These are phyloP conservation scores for Vitis vinifera DNA, from an alignment of 164 flowering plant species.

Conservation along the genomic window DNA sequence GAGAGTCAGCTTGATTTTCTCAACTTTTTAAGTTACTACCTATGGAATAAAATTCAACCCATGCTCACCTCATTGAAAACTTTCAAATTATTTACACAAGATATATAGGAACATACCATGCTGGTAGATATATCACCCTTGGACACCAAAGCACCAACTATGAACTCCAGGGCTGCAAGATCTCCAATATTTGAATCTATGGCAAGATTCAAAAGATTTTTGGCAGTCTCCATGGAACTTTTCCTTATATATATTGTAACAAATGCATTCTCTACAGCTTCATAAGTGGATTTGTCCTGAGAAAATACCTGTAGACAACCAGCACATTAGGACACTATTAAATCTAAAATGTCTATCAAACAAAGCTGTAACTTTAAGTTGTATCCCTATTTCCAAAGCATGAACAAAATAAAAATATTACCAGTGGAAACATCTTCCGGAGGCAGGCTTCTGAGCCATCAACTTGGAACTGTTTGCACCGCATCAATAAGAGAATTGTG, in stretches of 20 bases:
- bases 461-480: slow-evolving; percentile 93
- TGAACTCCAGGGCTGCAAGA: slow-evolving; percentile 83
- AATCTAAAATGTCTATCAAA: background rate
- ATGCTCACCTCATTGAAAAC: background rate
- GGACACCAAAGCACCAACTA: slow-evolving; percentile 69
- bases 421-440: slow-evolving; percentile 94
- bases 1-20: too few relatives aligned
- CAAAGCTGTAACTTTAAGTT: background rate
- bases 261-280: slow-evolving; percentile 95
- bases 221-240: slow-evolving; percentile 74
- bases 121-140: slow-evolving; percentile 80
- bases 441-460: slow-evolving; percentile 94
- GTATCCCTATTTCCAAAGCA: background rate
- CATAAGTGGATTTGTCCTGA: slow-evolving; percentile 91
- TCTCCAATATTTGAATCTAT: slow-evolving; percentile 90
- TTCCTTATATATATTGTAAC: slow-evolving; percentile 74
- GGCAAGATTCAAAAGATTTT: slow-evolving; percentile 75
- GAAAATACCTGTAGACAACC: slow-evolving; percentile 75
- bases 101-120: slow-evolving; percentile 46
- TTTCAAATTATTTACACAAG: background rate
- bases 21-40: too few relatives aligned
- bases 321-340: background rate
- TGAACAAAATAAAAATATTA: slow-evolving; percentile 30
- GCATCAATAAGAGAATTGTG: slow-evolving; percentile 86
- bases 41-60: background rate